Percentiles rank a stretch among this genome's conserved stretches.
phyloP scores from a whole-genome alignment of 805 yeast genomes.

The Spathaspora passalidarum region DNA sequence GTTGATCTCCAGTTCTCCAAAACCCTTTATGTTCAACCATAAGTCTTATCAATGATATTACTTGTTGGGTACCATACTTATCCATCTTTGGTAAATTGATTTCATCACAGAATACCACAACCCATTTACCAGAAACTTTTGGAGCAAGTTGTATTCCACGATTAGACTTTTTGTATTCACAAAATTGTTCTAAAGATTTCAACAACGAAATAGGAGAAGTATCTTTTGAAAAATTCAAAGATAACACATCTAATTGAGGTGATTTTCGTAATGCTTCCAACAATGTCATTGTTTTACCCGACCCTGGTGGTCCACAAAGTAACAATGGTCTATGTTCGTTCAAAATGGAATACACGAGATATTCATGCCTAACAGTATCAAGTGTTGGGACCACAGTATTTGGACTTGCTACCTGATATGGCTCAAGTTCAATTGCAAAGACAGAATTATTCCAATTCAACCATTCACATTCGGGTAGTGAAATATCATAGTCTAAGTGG shows the following conservation, averaged over 20 bases:
- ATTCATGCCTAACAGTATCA: slow-evolving; percentile 72
- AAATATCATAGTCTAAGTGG: slow-evolving; percentile 42
- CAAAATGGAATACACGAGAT: slow-evolving; percentile 53
- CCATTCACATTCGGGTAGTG: slow-evolving; percentile 49
- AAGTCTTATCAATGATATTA: slow-evolving; percentile 70
- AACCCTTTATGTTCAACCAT: slow-evolving; percentile 73
- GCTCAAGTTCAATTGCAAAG: slow-evolving; percentile 46
- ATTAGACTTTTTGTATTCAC: slow-evolving; percentile 53
- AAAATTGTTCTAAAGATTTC: slow-evolving; percentile 67
- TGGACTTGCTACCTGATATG: slow-evolving; percentile 58
- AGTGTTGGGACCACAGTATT: slow-evolving; percentile 72
- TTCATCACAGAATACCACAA: slow-evolving; percentile 89
- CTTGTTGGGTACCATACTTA: slow-evolving; percentile 67
- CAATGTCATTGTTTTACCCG: slow-evolving; percentile 93
- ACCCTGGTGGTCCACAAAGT: slow-evolving; percentile 95
- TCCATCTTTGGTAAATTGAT: slow-evolving; percentile 78
- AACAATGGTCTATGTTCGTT: slow-evolving; percentile 58
- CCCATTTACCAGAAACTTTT: slow-evolving; percentile 57
- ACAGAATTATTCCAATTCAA: slow-evolving; percentile 37
- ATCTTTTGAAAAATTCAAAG: slow-evolving; percentile 81
- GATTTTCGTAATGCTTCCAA: slow-evolving; percentile 62
- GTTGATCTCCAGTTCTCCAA: slow-evolving; percentile 57
- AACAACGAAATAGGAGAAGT: slow-evolving; percentile 62
- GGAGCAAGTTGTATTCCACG: slow-evolving; percentile 60
- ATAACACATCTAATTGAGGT: slow-evolving; percentile 55